Conservation (phyloP, 2,329 filamentous ascomycete species). For the Curvularia sp. region DNA sequence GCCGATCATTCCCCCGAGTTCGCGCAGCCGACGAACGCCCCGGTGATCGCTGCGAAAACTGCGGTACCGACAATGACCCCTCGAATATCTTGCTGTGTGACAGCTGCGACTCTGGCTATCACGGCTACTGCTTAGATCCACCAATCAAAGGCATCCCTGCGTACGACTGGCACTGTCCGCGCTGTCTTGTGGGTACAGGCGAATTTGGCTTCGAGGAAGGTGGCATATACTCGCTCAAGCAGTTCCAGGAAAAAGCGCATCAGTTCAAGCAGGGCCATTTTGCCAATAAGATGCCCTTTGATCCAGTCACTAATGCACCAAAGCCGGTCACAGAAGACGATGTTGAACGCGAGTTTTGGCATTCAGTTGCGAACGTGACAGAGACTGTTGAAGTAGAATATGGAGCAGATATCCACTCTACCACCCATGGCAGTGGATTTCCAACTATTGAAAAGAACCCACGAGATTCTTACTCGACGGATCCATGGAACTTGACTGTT, state of each 20-base stretch:
- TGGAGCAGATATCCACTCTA: conserved; percentile 96
- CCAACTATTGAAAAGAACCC: conserved; percentile 93
- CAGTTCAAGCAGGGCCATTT: conserved; percentile 97
- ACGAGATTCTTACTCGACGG: conserved; percentile 81
- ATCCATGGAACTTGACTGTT: conserved; percentile 96
- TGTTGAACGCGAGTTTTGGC: conserved; percentile 96
- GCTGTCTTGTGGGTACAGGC: conserved; percentile 93
- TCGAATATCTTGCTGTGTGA: conserved; percentile 81
- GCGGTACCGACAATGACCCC: conserved; percentile 77
- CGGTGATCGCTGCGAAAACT: conserved; percentile 82
- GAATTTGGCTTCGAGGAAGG: conserved; percentile 98
- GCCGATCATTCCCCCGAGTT: conserved; percentile 62
- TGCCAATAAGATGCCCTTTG: conserved; percentile 85
- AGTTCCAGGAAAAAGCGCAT: conserved; percentile 95
- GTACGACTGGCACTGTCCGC: conserved; percentile 92
- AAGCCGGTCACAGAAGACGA: conserved; percentile 90
- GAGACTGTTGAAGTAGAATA: conserved; percentile 98
- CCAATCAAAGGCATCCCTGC: conserved; percentile 79
- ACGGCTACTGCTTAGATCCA: conserved; percentile 87
- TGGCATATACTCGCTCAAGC: conserved; percentile 89
- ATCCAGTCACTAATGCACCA: conserved; percentile 81
- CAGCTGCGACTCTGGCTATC: conserved; percentile 88
- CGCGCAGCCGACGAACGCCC: conserved; percentile 61
- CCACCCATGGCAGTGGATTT: conserved; percentile 96
- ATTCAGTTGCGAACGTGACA: conserved; percentile 88